Conservation (phyloP, 2,329 filamentous ascomycete species). For the Cadophora luteo-olivacea region DNA sequence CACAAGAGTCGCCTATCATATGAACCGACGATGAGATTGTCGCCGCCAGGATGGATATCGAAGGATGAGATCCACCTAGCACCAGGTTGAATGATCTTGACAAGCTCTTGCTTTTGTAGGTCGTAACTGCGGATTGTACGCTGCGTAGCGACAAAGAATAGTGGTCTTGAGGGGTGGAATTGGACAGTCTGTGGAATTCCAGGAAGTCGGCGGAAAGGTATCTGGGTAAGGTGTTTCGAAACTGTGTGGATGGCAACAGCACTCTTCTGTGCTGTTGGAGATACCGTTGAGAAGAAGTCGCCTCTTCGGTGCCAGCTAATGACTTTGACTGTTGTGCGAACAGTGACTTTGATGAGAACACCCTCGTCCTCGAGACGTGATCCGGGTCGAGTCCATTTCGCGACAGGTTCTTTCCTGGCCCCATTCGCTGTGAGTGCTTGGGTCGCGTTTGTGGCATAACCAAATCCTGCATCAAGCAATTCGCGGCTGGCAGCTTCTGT, state of each 20-base stretch:
- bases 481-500: conserved; percentile 77
- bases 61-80: conserved; percentile 95
- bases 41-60: conserved; percentile 89
- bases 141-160: conserved; percentile 96
- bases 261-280: conserved; percentile 76
- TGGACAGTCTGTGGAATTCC: conserved; percentile 85
- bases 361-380: conserved; percentile 76
- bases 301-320: conserved; percentile 93
- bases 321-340: conserved; percentile 82
- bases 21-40: conserved; percentile 92
- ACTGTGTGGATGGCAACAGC: conserved; percentile 95
- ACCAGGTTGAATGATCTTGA: conserved; percentile 93
- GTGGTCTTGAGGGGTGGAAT: conserved; percentile 91
- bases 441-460: conserved; percentile 77
- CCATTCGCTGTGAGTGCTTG: conserved; percentile 58
- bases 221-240: conserved; percentile 92
- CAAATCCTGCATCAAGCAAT: conserved; percentile 87
- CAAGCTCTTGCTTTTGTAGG: conserved; percentile 85
- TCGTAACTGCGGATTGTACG: conserved; percentile 94
- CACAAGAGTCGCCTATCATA: conserved; percentile 94
- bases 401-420: conserved; percentile 74
- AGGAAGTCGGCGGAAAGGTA: conserved; percentile 82
- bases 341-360: conserved; percentile 80
- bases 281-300: conserved; percentile 93
- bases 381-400: conserved; percentile 84